phyloP scores from a whole-genome alignment of 768 basidiomycete genomes.

The Pholiota conissans region DNA sequence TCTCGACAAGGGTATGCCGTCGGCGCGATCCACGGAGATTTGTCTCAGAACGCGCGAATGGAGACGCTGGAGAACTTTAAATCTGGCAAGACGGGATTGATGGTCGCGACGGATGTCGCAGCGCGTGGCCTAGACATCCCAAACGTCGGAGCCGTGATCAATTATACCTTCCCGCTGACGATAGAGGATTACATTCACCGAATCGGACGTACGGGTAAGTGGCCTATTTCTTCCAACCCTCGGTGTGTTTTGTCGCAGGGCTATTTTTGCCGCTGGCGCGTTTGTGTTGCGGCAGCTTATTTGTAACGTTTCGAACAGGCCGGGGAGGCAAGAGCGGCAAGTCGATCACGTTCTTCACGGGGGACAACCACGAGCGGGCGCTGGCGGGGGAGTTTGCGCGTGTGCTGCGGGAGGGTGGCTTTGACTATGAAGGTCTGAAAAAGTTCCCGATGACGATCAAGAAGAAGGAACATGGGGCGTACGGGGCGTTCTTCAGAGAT shows the following conservation, averaged over 20 bases:
- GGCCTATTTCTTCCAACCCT: neutral
- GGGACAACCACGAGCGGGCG: constrained; percentile 78
- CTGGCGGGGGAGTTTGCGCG: constrained; percentile 93
- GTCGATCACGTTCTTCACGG: constrained; percentile 96
- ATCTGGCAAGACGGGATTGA: constrained; percentile 70
- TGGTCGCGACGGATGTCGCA: constrained; percentile 98
- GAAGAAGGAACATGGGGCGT: constrained; percentile 89
- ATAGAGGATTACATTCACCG: constrained; percentile 93
- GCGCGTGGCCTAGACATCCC: constrained; percentile 97
- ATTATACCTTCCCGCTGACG: constrained; percentile 97
- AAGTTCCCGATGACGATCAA: constrained; percentile 97
- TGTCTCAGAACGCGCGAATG: constrained; percentile 83
- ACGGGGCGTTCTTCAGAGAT: constrained; percentile 84
- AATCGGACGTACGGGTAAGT: constrained; percentile 82
- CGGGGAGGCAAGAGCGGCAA: constrained; percentile 89
- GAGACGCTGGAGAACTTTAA: constrained; percentile 87
- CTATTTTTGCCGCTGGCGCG: constrained; percentile 5
- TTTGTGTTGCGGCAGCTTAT: neutral
- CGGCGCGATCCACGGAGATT: constrained; percentile 85
- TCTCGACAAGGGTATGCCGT: constrained; percentile 73
- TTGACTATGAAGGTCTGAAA: constrained; percentile 72
- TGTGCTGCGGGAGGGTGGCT: constrained; percentile 86
- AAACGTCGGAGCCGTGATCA: constrained; percentile 90
- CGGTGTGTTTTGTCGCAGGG: neutral
- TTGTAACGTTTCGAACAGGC: constrained; percentile 41